A percentile compares a stretch with the other conserved stretches of the same genome.
phyloP scores from a whole-genome alignment of 257 asterid genomes.

The Nicotiana undulata region DNA sequence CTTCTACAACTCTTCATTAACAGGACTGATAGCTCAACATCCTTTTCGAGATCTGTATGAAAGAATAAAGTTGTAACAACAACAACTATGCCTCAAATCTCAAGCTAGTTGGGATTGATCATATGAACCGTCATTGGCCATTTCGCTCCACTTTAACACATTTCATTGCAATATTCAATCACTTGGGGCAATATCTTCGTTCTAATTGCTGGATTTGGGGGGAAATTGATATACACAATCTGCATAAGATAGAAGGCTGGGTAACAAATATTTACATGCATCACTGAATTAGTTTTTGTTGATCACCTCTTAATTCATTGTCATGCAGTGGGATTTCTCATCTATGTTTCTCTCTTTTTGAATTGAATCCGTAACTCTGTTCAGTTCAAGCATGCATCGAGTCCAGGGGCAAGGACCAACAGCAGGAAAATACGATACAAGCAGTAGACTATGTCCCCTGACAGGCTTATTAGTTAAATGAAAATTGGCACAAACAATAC shows the following conservation, averaged over 20 bases:
- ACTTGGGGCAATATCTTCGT: background rate
- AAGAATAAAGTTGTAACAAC: background rate
- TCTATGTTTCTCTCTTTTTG: background rate
- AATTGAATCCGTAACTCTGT: background rate
- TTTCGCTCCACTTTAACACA: background rate
- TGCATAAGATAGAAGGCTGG: background rate
- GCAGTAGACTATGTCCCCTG: background rate
- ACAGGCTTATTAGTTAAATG: background rate
- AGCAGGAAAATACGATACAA: background rate
- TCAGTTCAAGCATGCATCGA: background rate
- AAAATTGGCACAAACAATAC: background rate
- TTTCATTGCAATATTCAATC: background rate
- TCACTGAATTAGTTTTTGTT: background rate
- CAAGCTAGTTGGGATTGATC: background rate
- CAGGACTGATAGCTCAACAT: background rate
- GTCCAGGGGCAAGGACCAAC: background rate
- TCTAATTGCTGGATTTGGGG: background rate
- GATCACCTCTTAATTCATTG: background rate
- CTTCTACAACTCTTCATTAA: background rate
- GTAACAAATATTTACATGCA: background rate
- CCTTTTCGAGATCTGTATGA: background rate
- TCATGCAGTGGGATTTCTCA: background rate
- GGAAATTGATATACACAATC: background rate
- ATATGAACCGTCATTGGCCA: background rate
- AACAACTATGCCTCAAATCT: background rate